Evolutionary conservation across 768 basidiomycete genomes (phyloP), one percentile per base, ranked within the genome.

Genomic region (Chiua virens): DNA sequence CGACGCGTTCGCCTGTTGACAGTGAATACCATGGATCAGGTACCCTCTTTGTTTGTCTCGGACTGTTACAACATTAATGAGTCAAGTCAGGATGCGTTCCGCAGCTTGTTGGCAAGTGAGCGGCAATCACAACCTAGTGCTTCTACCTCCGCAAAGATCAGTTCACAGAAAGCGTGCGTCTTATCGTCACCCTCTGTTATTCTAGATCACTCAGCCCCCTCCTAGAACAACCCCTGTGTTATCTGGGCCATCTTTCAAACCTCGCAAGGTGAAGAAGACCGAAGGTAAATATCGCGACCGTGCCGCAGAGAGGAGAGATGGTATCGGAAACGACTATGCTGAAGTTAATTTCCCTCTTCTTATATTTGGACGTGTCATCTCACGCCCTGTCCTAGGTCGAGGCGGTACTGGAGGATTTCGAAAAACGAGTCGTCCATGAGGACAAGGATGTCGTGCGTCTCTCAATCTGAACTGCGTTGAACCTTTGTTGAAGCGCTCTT

Each of bases 361-460:
- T 2, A 42, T 40, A 9, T 13, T 45, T 10, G 41, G 15, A 11
- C 36, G 3, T 23, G 11, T 20, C 20, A 18, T 36, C 48, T 54
- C 38, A 56, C 18, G 13, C 34, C 18, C 4, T 20, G 18, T 54
- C 22, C 22, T 53, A 92, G 85, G 83, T 91, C 27, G 90, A 92
- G 65, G 84, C 89, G 11, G 71, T 95, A 10, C 71, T 90, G 2
- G 87, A 91, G 48, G 89, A 92, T 53, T 94, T 94, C 52, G 85
- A 94, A 69, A 79, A 75, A 57, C 78, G 77, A 35, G 76, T 76
- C 46, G 80, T 77, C n/a, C 73, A 76, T 22, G 77, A 77, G 54
- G 84, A 89, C 64, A 82, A 74, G 54, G 74, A 75, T 36, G 76
- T 75, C 38, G 91, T 88, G 58, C 48, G 83, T 56, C 23, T 15